These are phyloP conservation scores for Flaveria linearis DNA, from an alignment of 129 eudicot genomes.

Conservation along the genomic window DNA sequence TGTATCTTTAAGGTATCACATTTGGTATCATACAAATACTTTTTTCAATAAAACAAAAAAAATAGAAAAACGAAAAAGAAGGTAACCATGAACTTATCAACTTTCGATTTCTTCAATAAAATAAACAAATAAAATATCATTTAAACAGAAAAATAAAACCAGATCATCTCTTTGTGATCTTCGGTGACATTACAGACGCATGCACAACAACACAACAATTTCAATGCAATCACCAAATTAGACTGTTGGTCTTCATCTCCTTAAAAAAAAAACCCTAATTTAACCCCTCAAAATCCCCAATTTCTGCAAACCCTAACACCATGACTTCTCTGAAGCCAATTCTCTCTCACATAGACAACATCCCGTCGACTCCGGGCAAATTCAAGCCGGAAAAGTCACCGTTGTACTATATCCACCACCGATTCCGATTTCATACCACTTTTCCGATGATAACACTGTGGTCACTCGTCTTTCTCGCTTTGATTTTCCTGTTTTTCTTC, in stretches of 20 bases:
- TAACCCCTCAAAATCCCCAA: not conserved
- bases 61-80: not conserved
- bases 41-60: too few species aligned
- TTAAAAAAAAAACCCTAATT: not conserved
- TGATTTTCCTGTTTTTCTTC: conserved; percentile 42
- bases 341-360: conserved; percentile 47
- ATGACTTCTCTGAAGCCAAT: conserved; percentile 57
- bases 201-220: not conserved
- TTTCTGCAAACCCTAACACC: conserved; percentile 15
- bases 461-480: conserved; percentile 51
- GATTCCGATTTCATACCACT: conserved; percentile 52
- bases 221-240: not conserved
- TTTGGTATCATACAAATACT: too few species aligned
- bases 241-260: not conserved
- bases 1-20: too few species aligned
- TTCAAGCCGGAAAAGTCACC: conserved; percentile 53
- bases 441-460: conserved; percentile 54
- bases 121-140: not conserved
- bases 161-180: not conserved
- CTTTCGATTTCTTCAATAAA: conserved; percentile 2
- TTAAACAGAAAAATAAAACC: not conserved
- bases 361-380: conserved; percentile 66
- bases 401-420: conserved; percentile 37
- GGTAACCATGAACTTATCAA: conserved; percentile 12
- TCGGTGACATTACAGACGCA: not conserved